Evolutionary conservation across 2,329 filamentous ascomycete species (phyloP).

Genomic region (Neurospora crassa): DNA sequence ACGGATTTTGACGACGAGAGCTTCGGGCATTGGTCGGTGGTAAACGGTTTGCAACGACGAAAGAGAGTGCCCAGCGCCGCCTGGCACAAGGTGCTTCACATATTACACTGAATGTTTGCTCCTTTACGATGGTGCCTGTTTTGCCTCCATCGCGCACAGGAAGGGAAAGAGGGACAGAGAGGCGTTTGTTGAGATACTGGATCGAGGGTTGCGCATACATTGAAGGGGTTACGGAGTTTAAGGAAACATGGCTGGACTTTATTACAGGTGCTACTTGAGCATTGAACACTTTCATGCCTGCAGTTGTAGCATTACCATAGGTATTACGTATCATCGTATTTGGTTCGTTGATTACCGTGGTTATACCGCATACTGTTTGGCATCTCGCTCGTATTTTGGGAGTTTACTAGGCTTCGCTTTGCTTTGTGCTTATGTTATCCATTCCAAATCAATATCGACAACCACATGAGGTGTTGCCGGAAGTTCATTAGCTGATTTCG

Average conservation of each 20-base stretch:
- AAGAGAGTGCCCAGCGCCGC: not conserved
- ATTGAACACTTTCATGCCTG: not conserved
- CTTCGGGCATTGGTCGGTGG: not conserved
- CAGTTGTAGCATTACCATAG: not conserved
- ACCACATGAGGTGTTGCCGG: too few species aligned
- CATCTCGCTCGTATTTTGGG: not conserved
- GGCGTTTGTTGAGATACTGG: not conserved
- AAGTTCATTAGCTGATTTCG: not conserved
- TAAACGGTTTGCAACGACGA: not conserved
- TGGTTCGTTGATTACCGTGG: not conserved
- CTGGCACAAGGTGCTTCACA: not conserved
- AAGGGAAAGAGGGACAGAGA: not conserved
- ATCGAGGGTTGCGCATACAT: not conserved
- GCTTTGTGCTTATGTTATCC: not conserved
- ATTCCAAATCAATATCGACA: not conserved
- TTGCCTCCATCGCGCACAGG: not conserved
- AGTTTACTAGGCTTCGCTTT: not conserved
- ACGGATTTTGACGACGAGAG: not conserved
- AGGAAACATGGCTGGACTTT: not conserved
- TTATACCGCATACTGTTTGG: not conserved
- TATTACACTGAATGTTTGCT: not conserved
- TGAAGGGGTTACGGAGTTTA: not conserved
- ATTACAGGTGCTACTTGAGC: not conserved
- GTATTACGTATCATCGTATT: not conserved
- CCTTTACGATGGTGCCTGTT: not conserved